phyloP scores from a whole-genome alignment of 805 yeast species.

The Starmerella sp. region DNA sequence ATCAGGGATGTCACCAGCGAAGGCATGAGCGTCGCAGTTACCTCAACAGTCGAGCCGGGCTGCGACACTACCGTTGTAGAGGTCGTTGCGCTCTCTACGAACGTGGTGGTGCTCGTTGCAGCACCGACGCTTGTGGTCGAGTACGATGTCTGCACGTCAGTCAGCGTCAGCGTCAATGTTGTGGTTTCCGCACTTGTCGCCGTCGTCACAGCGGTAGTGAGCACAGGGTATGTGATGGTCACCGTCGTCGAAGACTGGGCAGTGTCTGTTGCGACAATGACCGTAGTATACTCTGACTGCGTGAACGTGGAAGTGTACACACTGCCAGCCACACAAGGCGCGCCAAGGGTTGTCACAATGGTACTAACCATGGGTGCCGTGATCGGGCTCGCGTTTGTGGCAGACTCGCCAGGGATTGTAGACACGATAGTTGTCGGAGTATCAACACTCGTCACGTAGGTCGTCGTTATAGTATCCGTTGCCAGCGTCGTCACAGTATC shows the following conservation, averaged over 20 bases:
- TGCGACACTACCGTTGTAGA: constrained; percentile 2
- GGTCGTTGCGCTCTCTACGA: constrained; percentile 2
- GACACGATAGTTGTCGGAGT: constrained; percentile 1
- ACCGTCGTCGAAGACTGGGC: constrained; percentile 11
- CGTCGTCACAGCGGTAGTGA: constrained; percentile 9
- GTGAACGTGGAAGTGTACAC: constrained; percentile 2
- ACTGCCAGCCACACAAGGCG: neutral
- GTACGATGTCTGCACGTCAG: constrained; percentile 5
- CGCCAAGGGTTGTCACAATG: neutral
- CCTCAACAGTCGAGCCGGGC: constrained; percentile 6
- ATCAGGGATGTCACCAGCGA: neutral
- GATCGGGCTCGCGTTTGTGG: neutral
- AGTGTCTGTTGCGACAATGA: constrained; percentile 4
- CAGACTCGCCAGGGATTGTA: constrained; percentile 15
- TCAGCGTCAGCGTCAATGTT: constrained; percentile 6
- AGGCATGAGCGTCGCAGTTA: constrained; percentile 4
- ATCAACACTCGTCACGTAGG: constrained; percentile 7
- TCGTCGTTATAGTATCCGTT: constrained; percentile 2
- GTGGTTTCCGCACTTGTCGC: constrained; percentile 3
- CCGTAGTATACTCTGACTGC: constrained; percentile 14
- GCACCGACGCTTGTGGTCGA: neutral
- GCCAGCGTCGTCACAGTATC: constrained; percentile 3
- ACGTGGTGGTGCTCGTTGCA: constrained; percentile 1
- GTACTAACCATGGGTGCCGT: neutral
- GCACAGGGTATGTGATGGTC: constrained; percentile 6